Evolutionary conservation across 2,329 filamentous ascomycete genomes (phyloP).

Genomic region (Talaromyces sp.): DNA sequence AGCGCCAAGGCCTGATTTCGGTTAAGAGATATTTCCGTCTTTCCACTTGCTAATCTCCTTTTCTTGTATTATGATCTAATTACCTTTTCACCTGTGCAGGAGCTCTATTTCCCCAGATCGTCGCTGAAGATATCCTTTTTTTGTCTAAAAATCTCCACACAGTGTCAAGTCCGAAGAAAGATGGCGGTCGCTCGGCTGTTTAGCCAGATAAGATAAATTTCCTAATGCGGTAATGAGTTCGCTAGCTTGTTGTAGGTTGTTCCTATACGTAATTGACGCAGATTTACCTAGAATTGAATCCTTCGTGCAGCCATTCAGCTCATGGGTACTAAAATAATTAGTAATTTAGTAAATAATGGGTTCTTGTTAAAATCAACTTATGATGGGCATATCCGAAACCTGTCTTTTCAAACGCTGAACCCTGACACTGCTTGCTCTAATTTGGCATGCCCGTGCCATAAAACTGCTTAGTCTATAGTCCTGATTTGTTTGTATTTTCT

Average conservation of each 20-base stretch:
- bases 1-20: too few relatives aligned
- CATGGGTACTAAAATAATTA: not conserved
- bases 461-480: not conserved
- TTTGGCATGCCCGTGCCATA: not conserved
- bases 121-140: not conserved
- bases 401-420: not conserved
- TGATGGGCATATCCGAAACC: too few relatives aligned
- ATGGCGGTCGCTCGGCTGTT: not conserved
- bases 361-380: not conserved
- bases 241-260: not conserved
- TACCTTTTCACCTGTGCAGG: not conserved
- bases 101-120: not conserved
- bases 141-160: not conserved
- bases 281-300: not conserved
- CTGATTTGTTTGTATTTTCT: not conserved
- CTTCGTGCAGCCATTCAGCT: not conserved
- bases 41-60: not conserved
- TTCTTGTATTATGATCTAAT: not conserved
- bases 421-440: not conserved
- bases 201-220: not conserved
- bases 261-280: not conserved
- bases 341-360: not conserved
- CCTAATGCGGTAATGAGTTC: not conserved
- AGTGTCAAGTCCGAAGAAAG: not conserved
- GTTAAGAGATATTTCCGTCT: not conserved